These are phyloP conservation scores for Triticum monococcum DNA, from an alignment of 176 grass and related monocot species.

Conservation along the genomic window DNA sequence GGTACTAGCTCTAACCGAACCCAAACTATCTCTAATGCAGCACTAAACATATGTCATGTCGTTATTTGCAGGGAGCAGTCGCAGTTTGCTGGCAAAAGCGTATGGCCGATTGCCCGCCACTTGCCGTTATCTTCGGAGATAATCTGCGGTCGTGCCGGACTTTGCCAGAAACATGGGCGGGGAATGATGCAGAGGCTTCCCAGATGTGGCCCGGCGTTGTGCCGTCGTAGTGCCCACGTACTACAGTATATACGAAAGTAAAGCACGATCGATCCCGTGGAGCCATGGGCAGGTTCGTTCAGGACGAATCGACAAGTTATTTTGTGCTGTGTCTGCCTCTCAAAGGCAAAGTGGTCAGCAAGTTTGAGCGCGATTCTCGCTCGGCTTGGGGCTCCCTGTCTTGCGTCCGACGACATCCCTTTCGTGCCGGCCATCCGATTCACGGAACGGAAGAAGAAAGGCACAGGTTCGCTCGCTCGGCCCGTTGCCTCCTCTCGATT, in stretches of 20 bases:
- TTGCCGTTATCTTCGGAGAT: not conserved
- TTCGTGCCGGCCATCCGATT: conserved; percentile 1
- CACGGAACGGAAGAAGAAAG: not conserved
- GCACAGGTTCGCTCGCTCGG: not conserved
- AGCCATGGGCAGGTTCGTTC: no score
- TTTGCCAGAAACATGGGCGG: not conserved
- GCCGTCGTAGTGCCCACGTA: not conserved
- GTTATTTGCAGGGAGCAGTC: not conserved
- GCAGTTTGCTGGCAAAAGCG: not conserved
- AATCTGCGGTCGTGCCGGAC: no score
- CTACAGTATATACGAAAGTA: no score
- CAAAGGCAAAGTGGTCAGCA: not conserved
- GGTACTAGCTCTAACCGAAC: not conserved
- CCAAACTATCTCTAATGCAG: not conserved
- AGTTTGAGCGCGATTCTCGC: not conserved
- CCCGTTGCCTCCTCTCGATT: not conserved
- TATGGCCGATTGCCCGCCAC: not conserved
- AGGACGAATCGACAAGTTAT: no score
- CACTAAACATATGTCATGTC: not conserved
- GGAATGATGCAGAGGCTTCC: not conserved
- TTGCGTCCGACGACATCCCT: not conserved
- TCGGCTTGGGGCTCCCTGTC: conserved; percentile 1
- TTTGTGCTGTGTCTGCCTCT: no score
- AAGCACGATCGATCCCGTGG: no score
- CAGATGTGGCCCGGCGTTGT: not conserved